Evolutionary conservation across 2,329 filamentous ascomycete species (phyloP).

Genomic region (Pseudomassariella vexata): DNA sequence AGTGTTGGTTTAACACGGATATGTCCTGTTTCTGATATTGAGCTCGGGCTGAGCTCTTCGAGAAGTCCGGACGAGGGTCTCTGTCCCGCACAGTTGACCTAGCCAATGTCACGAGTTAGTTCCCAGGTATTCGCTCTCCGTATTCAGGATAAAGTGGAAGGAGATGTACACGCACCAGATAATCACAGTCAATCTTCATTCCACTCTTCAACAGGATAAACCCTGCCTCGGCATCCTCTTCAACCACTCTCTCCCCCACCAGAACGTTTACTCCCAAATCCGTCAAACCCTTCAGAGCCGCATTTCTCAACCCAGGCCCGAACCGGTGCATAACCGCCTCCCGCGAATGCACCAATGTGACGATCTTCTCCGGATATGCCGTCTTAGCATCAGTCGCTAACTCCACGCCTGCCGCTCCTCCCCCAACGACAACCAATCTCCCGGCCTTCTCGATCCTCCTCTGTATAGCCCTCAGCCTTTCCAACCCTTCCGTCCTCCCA

Average conservation of each 20-base stretch:
- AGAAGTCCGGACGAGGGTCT: slow-evolving; percentile 48
- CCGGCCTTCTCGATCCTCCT: slow-evolving; percentile 33
- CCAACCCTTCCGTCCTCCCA: slow-evolving; percentile 35
- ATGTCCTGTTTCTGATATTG: slow-evolving; percentile 40
- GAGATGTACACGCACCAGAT: slow-evolving; percentile 32
- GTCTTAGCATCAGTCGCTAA: slow-evolving; percentile 54
- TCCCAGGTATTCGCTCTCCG: no score
- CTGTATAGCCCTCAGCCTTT: slow-evolving; percentile 40
- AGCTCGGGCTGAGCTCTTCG: slow-evolving; percentile 31
- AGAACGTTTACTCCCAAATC: slow-evolving; percentile 43
- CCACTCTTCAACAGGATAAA: slow-evolving; percentile 40
- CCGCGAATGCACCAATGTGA: slow-evolving; percentile 54
- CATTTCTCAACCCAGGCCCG: slow-evolving; percentile 33
- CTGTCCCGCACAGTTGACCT: slow-evolving; percentile 58
- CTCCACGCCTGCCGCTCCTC: slow-evolving; percentile 57
- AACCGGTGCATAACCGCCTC: slow-evolving; percentile 46
- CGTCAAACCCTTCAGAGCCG: slow-evolving; percentile 34
- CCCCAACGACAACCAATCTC: slow-evolving; percentile 47
- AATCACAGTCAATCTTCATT: slow-evolving; percentile 40
- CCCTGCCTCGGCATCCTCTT: slow-evolving; percentile 27
- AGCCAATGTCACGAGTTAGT: slow-evolving; percentile 6
- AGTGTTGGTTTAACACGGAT: slow-evolving; percentile 51
- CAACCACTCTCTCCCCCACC: slow-evolving; percentile 41
- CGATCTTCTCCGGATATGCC: slow-evolving; percentile 47
- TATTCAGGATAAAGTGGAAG: no score